A percentile compares a stretch with the other conserved stretches of the same genome.
phyloP scores from a whole-genome alignment of 352 stramenopile species.

The Globisporangium nodosum region DNA sequence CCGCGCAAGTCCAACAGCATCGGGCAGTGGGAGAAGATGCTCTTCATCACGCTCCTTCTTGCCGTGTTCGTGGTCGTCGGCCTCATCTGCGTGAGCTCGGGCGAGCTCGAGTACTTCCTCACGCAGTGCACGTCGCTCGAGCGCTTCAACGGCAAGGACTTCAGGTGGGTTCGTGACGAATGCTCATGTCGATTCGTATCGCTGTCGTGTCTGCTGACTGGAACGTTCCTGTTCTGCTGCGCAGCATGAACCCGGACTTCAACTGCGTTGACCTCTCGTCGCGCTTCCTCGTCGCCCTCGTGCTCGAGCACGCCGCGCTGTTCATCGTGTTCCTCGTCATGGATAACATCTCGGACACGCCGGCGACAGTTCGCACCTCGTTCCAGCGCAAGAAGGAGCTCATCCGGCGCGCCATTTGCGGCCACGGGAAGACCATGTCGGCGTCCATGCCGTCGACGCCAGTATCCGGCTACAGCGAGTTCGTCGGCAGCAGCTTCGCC shows the following conservation, averaged over 20 bases:
- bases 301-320: constrained; percentile 70
- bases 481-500: constrained; percentile 17
- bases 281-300: constrained; percentile 71
- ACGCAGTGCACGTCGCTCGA: constrained; percentile 62
- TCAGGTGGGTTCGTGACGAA: constrained; percentile 37
- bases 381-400: constrained; percentile 86
- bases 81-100: constrained; percentile 80
- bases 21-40: constrained; percentile 83
- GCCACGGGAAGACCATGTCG: constrained; percentile 38
- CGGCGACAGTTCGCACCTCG: constrained; percentile 61
- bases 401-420: constrained; percentile 78
- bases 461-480: constrained; percentile 3
- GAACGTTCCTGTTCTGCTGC: not conserved
- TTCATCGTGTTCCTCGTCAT: constrained; percentile 72
- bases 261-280: constrained; percentile 71
- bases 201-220: not conserved
- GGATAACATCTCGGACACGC: constrained; percentile 80
- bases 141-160: constrained; percentile 76
- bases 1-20: constrained; percentile 82
- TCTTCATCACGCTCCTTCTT: constrained; percentile 79
- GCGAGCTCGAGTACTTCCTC: constrained; percentile 81
- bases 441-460: constrained; percentile 13
- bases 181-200: not conserved
- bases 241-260: constrained; percentile 80
- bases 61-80: constrained; percentile 81